Evolutionary conservation across 2,329 filamentous ascomycete genomes (phyloP), one percentile per base, ranked within the genome.

Genomic region (Epicoccum nigrum): DNA sequence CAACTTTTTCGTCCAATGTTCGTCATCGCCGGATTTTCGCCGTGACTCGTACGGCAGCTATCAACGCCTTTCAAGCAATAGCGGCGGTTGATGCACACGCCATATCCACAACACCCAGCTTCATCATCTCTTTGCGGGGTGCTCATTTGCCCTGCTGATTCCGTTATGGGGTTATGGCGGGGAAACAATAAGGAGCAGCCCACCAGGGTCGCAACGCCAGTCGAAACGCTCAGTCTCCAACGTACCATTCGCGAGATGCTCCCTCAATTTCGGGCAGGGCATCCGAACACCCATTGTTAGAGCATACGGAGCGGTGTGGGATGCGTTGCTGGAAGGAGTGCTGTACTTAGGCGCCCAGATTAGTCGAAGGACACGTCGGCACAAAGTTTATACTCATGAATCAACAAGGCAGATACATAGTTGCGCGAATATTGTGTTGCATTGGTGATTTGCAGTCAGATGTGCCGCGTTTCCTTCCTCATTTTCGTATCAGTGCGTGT

Each of bases 41-140:
- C 58, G 59, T 39, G 33, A 39, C 45, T 46, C 43, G 42, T 32
- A 23, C 46, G 34, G 54, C 32, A 47, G 35, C 52, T 42, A 51
- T 39, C 38, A 40, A 51, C 43, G 49, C 45, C 20, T 55, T 54
- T 50, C 44, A 34, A 51, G 44, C 43, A 57, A 46, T 41, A 41
- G 61, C 56, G 57, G 61, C 60, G 59, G 59, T 52, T 55, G 42
- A 56, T 59, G 55, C 54, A 54, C 58, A 53, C 47, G 49, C 43
- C 38, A 35, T 54, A 43, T 45, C 45, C 35, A 56, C 49, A 40
- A 47, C 46, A 54, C 34, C 51, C 55, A 45, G 34, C 45, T 49
- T 42, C 49, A 39, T 54, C 37, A 16, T 45, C 33, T 28, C 44
- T 31, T 23, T 46, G 43, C 44, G 49, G 49, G 43, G 49, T 47